A percentile compares a stretch with the other conserved stretches of the same genome.
These are phyloP conservation scores for Fusarium odoratissimum DNA, from an alignment of 2,329 filamentous ascomycete species.

Conservation along the genomic window DNA sequence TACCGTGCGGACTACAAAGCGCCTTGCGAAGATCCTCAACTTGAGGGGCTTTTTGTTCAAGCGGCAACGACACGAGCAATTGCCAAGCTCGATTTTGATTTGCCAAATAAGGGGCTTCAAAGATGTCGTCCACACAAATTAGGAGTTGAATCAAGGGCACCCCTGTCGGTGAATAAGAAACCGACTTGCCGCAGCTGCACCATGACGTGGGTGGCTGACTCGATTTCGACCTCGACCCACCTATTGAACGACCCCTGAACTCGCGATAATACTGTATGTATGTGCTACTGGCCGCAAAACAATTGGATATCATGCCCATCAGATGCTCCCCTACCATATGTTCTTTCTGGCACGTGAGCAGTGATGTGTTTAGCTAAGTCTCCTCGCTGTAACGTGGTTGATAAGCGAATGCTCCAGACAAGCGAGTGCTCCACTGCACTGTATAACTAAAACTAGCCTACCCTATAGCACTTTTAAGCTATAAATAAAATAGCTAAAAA, in stretches of 20 bases:
- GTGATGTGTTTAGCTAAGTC: not conserved
- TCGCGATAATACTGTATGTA: slow-evolving; percentile 2
- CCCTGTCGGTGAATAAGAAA: slow-evolving; percentile 33
- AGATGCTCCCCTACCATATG: slow-evolving; percentile 9
- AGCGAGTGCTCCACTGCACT: no score
- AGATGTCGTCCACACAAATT: not conserved
- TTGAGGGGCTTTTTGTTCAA: slow-evolving; percentile 7
- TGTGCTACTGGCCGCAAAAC: slow-evolving; percentile 14
- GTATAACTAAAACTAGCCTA: no score
- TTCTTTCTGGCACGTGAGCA: slow-evolving; percentile 9
- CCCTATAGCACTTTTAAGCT: no score
- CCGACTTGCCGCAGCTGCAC: slow-evolving; percentile 25
- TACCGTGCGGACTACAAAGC: slow-evolving; percentile 7
- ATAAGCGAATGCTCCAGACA: no score
- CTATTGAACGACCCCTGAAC: slow-evolving; percentile 36
- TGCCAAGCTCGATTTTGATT: slow-evolving; percentile 34
- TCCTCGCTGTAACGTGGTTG: not conserved
- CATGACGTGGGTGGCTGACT: slow-evolving; percentile 45
- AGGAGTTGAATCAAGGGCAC: not conserved
- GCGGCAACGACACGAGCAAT: slow-evolving; percentile 18
- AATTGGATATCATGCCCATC: slow-evolving; percentile 21
- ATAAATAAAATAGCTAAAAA: no score
- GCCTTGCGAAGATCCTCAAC: slow-evolving; percentile 11
- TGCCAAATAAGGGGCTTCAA: not conserved
- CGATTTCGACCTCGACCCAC: slow-evolving; percentile 7